These are phyloP conservation scores for Cladosporium sphaerospermum DNA, from an alignment of 2,329 filamentous ascomycete genomes.

Conservation along the genomic window DNA sequence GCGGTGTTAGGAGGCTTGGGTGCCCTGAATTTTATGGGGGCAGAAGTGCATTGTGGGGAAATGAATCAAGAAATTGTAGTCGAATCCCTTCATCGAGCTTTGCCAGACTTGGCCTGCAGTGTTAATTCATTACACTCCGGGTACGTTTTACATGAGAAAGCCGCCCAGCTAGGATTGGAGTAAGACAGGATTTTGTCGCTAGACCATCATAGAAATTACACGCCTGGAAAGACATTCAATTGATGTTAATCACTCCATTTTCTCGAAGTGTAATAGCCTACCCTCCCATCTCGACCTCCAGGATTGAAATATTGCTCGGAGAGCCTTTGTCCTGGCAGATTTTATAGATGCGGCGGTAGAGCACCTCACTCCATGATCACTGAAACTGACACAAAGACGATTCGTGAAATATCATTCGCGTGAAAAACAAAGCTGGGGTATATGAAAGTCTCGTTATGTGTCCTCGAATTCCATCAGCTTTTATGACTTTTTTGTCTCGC, in stretches of 20 bases:
- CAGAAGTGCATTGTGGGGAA: neutral
- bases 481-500: slow-evolving; percentile 11
- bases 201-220: too few relatives aligned
- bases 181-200: neutral
- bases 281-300: too few relatives aligned
- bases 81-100: neutral
- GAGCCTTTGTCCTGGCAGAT: too few relatives aligned
- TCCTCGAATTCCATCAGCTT: slow-evolving; percentile 13
- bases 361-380: too few relatives aligned
- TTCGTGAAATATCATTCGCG: slow-evolving; percentile 9
- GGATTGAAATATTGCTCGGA: too few relatives aligned
- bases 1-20: neutral
- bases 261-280: too few relatives aligned
- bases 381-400: neutral
- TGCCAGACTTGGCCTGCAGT: neutral
- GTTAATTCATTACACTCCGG: neutral
- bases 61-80: neutral
- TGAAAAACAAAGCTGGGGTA: slow-evolving; percentile 10
- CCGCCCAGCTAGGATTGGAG: neutral
- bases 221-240: too few relatives aligned
- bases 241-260: too few relatives aligned
- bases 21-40: neutral
- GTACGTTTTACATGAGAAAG: neutral
- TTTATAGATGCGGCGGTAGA: too few relatives aligned
- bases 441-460: slow-evolving; percentile 11